Percentiles rank a stretch among this genome's conserved stretches.
phyloP scores from a whole-genome alignment of 352 stramenopile species.

The Pythium biforme region DNA sequence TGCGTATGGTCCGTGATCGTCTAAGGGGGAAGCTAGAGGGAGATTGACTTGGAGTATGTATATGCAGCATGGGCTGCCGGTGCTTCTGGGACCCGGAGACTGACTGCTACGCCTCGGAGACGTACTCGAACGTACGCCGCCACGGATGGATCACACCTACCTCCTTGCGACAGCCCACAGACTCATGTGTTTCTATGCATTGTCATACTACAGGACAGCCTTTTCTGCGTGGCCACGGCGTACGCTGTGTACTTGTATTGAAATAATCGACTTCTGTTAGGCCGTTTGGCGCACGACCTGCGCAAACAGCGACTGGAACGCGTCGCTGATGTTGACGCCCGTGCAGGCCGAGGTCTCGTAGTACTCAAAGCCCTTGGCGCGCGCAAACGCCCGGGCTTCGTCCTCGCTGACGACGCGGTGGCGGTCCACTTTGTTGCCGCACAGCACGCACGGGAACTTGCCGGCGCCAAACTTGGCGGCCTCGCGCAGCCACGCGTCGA shows the following conservation, averaged over 20 bases:
- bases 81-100: slow-evolving; percentile 91
- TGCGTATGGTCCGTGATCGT: slow-evolving; percentile 13
- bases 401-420: slow-evolving; percentile 72
- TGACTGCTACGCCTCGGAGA: slow-evolving; percentile 88
- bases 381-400: slow-evolving; percentile 74
- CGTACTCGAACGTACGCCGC: slow-evolving; percentile 77
- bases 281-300: slow-evolving; percentile 52
- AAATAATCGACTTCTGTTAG: slow-evolving; percentile 26
- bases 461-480: slow-evolving; percentile 85
- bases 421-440: slow-evolving; percentile 91
- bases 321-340: slow-evolving; percentile 80
- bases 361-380: slow-evolving; percentile 81
- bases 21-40: neutral
- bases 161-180: too few species aligned
- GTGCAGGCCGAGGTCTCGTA: slow-evolving; percentile 92
- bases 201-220: slow-evolving; percentile 51
- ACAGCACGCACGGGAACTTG: slow-evolving; percentile 86
- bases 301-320: slow-evolving; percentile 83
- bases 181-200: neutral
- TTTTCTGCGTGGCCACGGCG: slow-evolving; percentile 88
- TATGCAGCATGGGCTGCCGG: slow-evolving; percentile 79
- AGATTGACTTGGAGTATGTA: too few species aligned
- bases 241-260: slow-evolving; percentile 91
- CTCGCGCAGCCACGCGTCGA: slow-evolving; percentile 89
- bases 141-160: too few species aligned